Evolutionary conservation across 352 stramenopile genomes (phyloP).

Genomic region (Hyaloperonospora brassicae): DNA sequence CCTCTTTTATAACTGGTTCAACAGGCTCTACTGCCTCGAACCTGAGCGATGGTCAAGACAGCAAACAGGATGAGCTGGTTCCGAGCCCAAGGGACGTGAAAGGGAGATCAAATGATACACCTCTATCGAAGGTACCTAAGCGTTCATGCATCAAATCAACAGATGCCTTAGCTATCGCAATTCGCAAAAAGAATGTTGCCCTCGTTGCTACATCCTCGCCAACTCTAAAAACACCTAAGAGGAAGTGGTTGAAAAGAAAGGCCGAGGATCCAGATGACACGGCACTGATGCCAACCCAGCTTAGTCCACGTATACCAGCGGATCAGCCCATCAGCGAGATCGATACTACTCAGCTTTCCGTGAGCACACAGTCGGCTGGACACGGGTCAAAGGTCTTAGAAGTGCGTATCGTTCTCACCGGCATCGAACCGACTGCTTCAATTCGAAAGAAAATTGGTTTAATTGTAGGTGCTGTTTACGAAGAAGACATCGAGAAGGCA

Average conservation of each 20-base stretch:
- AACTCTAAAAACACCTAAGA: conserved; percentile 29
- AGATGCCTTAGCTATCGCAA: not conserved
- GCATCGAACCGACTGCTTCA: conserved; percentile 32
- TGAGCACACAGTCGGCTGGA: conserved; percentile 13
- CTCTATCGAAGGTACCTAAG: conserved; percentile 11
- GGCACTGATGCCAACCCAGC: conserved; percentile 14
- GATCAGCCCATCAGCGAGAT: conserved; percentile 22
- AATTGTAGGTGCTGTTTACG: conserved; percentile 35
- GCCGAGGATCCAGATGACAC: conserved; percentile 25
- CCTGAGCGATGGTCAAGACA: conserved; percentile 18
- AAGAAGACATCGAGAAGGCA: conserved; percentile 36
- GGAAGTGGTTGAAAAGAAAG: conserved; percentile 33
- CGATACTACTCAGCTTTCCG: conserved; percentile 12
- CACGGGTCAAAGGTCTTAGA: conserved; percentile 10
- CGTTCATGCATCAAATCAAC: conserved; percentile 6
- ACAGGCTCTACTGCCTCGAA: conserved; percentile 9
- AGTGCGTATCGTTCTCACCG: conserved; percentile 43
- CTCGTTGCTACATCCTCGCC: conserved; percentile 5
- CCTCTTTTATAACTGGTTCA: conserved; percentile 3
- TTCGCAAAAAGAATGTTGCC: not conserved
- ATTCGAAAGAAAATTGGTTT: conserved; percentile 39
- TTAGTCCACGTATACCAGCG: conserved; percentile 12
- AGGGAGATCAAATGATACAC: conserved; percentile 5
- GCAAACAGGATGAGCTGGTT: conserved; percentile 15
- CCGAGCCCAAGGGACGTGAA: conserved; percentile 5